These are phyloP conservation scores for Aspergillus biplanus DNA, from an alignment of 495 filamentous ascomycete genomes.

Conservation along the genomic window DNA sequence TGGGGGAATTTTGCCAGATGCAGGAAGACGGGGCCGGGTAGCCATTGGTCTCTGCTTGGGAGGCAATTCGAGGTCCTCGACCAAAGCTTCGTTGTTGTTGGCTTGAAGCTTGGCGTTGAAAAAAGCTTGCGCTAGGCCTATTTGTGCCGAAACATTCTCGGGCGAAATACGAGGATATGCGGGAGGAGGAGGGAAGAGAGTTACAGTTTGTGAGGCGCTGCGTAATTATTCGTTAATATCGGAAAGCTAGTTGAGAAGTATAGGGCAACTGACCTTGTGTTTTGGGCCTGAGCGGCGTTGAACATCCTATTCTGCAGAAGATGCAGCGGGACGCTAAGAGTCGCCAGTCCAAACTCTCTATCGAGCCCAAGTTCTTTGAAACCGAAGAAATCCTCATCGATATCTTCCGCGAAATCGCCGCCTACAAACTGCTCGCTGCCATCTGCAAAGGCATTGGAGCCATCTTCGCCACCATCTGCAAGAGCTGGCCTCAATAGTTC, in stretches of 20 bases:
- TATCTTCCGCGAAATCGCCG: constrained; percentile 95
- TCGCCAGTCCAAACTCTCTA: constrained; percentile 81
- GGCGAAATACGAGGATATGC: constrained; percentile 78
- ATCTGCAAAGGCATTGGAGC: constrained; percentile 88
- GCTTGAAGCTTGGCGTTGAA: constrained; percentile 85
- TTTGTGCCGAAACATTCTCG: constrained; percentile 74
- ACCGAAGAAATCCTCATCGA: constrained; percentile 98
- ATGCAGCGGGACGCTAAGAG: constrained; percentile 90
- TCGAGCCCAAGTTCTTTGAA: constrained; percentile 95
- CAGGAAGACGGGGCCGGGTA: constrained; percentile 75
- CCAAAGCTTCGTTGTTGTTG: constrained; percentile 76
- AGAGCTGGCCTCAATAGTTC: constrained; percentile 92
- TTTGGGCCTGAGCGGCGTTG: constrained; percentile 76
- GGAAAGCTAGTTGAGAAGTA: constrained; percentile 4
- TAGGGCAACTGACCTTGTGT: constrained; percentile 56
- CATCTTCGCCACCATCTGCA: constrained; percentile 76
- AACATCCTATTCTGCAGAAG: constrained; percentile 89
- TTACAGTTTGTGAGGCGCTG: constrained; percentile 51
- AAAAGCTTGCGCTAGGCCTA: constrained; percentile 86
- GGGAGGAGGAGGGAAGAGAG: constrained; percentile 60
- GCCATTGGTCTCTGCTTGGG: constrained; percentile 85
- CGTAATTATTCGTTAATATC: constrained; percentile 17
- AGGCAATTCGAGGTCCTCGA: constrained; percentile 95
- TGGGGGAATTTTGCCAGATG: constrained; percentile 84
- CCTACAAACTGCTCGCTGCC: constrained; percentile 96